Conservation (phyloP, 2,329 filamentous ascomycete species). For the Colletotrichum aenigma region DNA sequence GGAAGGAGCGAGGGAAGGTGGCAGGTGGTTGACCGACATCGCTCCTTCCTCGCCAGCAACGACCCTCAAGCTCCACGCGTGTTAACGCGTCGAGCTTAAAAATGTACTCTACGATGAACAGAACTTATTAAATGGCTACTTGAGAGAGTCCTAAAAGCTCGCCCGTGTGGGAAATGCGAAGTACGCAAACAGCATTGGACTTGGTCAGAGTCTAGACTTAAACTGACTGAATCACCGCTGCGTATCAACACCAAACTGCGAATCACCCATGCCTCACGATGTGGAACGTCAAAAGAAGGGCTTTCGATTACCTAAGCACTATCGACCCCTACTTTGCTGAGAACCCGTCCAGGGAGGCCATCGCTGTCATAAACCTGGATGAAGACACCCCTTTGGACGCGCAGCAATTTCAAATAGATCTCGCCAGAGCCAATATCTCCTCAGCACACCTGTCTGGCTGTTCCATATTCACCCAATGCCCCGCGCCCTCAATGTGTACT, state of each 20-base stretch:
- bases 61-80: neutral
- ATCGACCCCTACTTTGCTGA: neutral
- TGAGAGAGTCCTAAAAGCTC: neutral
- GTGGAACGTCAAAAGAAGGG: neutral
- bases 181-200: neutral
- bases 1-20: neutral
- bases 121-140: neutral
- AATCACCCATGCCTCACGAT: neutral
- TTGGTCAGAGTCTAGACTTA: neutral
- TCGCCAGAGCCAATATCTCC: neutral
- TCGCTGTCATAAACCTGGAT: neutral
- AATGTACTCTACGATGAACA: neutral
- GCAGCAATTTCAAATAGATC: neutral
- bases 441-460: conserved; percentile 45
- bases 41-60: neutral
- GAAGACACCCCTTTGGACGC: neutral
- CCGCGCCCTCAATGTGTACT: conserved; percentile 61
- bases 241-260: neutral
- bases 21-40: neutral
- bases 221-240: neutral
- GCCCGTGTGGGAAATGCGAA: neutral
- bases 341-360: neutral
- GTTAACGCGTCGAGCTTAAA: neutral
- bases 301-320: neutral
- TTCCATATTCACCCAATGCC: conserved; percentile 76